These are phyloP conservation scores for Linnemannia schmuckeri DNA, from an alignment of 192 early-diverging fungal species.

Conservation along the genomic window DNA sequence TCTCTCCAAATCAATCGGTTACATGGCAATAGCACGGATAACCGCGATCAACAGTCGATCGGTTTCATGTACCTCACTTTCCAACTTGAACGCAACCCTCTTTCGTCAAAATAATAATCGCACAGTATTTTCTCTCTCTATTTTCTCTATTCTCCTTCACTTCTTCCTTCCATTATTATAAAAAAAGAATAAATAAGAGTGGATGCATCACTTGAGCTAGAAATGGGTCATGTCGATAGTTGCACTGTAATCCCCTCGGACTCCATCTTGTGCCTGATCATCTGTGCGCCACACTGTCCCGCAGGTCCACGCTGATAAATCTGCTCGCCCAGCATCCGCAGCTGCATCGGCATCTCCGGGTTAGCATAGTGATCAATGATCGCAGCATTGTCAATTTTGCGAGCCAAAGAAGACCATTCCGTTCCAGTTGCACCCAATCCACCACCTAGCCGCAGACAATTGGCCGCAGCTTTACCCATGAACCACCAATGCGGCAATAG, in stretches of 20 bases:
- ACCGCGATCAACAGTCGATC: not conserved
- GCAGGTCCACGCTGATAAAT: constrained; percentile 19
- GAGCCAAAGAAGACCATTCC: constrained; percentile 19
- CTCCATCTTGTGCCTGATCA: not conserved
- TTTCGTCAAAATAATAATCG: too few species aligned
- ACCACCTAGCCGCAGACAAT: not conserved
- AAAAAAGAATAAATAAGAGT: not conserved
- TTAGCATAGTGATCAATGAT: constrained; percentile 31
- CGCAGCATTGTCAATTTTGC: constrained; percentile 12
- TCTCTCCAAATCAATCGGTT: not conserved
- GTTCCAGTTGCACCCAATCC: not conserved
- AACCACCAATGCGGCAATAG: constrained; percentile 13
- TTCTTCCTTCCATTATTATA: not conserved
- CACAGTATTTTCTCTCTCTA: not conserved
- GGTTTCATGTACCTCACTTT: not conserved
- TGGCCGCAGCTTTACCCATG: not conserved
- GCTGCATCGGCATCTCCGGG: constrained; percentile 40
- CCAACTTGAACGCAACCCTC: not conserved
- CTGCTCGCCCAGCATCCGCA: constrained; percentile 40
- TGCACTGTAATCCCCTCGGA: not conserved
- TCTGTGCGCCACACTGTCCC: constrained; percentile 17
- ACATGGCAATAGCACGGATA: not conserved
- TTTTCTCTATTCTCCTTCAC: not conserved
- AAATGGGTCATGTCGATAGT: not conserved
- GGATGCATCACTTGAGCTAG: not conserved